These are phyloP conservation scores for Suillus variegatus DNA, from an alignment of 768 basidiomycete species.

Conservation along the genomic window DNA sequence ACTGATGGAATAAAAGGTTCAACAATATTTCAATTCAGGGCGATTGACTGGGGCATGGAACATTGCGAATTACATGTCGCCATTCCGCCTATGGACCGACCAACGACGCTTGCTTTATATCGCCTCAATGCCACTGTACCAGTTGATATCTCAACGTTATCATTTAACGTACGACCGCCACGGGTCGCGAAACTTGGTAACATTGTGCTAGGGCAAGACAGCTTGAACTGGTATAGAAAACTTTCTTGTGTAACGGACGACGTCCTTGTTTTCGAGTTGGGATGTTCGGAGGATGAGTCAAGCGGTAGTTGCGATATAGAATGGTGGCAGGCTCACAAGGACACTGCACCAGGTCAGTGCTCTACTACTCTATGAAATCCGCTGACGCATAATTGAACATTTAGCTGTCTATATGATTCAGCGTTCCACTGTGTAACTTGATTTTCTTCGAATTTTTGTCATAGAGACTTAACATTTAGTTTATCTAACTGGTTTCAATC, in stretches of 20 bases:
- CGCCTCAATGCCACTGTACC: neutral
- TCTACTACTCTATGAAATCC: neutral
- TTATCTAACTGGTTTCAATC: neutral
- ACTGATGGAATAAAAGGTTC: neutral
- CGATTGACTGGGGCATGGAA: conserved; percentile 3
- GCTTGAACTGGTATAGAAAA: neutral
- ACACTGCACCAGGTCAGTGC: neutral
- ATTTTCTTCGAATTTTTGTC: neutral
- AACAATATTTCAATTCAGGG: conserved; percentile 1
- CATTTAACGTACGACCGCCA: neutral
- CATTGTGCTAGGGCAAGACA: neutral
- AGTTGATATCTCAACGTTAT: neutral
- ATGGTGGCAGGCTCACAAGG: neutral
- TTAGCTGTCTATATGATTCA: neutral
- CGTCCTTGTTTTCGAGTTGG: neutral
- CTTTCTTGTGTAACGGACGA: conserved; percentile 1
- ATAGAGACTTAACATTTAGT: neutral
- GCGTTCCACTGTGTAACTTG: neutral
- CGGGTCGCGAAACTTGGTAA: neutral
- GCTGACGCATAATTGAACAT: neutral
- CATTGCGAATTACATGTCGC: neutral
- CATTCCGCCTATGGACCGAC: neutral
- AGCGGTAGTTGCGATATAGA: neutral
- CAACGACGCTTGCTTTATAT: neutral
- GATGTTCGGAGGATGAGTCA: neutral